Evolutionary conservation across 352 stramenopile genomes (phyloP), one percentile per base, ranked within the genome.

Genomic region (Pythium phragmiticola): DNA sequence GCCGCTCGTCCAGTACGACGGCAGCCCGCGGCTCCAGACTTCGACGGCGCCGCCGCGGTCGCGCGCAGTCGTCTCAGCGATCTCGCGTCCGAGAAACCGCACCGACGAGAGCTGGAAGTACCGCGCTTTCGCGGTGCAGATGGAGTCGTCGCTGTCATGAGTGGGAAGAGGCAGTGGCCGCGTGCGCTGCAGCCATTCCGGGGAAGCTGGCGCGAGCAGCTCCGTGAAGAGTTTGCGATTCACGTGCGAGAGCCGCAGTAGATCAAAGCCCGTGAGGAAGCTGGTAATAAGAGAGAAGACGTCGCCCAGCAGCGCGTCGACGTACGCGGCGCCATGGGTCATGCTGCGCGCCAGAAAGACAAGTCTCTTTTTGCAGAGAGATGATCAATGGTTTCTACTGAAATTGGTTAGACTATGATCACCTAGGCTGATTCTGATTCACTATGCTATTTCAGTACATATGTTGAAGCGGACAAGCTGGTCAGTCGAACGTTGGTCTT

Each of bases 201-300:
- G 6, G 23, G 6, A 30, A 37, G 56, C 19, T 4, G 51, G 45
- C 7, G 34, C 54, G 37, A 63, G 54, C 12, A 64, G 46, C 39
- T 57, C 46, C 3, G 3, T 19, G 26, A 54, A 48, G 13, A 69
- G 30, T 21, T 16, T 14, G 1, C n/a, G 36, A 39, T 69, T 63
- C 8, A 70, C 55, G 41, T 77, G 71, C 33, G 66, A 77, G 37
- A 74, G 39, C 17, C 37, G 65, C 23, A 82, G 30, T 23, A 78
- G 46, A 14, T 80, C 69, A 30, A 72, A 37, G 26, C 64, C 69
- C 30, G 58, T 39, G 23, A 75, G 65, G 26, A 70, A 57, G 46
- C 54, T 50, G 43, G 59, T 49, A 45, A 75, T 37, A 14, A 63
- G 36, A n/a, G 11, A n/a, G 41, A 75, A 46, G 26, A 72, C 56